These are phyloP conservation scores for Camellia oleifera DNA, from an alignment of 179 eudicot genomes.

Conservation along the genomic window DNA sequence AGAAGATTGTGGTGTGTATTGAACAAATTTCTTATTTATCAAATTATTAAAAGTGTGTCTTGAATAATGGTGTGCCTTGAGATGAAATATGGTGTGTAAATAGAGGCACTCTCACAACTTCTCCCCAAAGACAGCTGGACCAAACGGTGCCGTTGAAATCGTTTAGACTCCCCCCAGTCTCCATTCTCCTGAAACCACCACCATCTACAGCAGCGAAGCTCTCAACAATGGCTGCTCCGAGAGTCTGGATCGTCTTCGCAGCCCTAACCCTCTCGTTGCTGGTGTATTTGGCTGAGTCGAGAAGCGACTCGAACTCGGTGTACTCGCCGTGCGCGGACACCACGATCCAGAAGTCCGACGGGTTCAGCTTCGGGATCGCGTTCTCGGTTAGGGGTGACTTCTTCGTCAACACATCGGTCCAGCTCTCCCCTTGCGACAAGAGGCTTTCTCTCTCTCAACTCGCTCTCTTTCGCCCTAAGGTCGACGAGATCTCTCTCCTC, in stretches of 20 bases:
- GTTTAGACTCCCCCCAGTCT: too few species aligned
- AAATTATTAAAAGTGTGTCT: too few species aligned
- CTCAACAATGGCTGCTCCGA: slow-evolving; percentile 14
- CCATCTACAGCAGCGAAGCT: neutral
- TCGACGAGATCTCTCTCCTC: slow-evolving; percentile 71
- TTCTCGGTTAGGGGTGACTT: slow-evolving; percentile 39
- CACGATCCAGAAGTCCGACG: slow-evolving; percentile 44
- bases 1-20: too few species aligned
- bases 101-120: too few species aligned
- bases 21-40: too few species aligned
- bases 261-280: slow-evolving; percentile 11
- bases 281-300: neutral
- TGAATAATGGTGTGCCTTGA: too few species aligned
- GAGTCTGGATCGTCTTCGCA: neutral
- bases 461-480: slow-evolving; percentile 65
- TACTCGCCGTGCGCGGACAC: slow-evolving; percentile 62
- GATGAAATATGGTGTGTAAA: too few species aligned
- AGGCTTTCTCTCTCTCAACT: slow-evolving; percentile 57
- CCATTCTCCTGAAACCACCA: too few species aligned
- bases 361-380: slow-evolving; percentile 57
- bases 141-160: too few species aligned
- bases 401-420: slow-evolving; percentile 34
- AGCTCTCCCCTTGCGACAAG: slow-evolving; percentile 66
- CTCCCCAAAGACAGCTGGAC: too few species aligned
- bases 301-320: slow-evolving; percentile 38